Base-by-base conservation (phyloP, 2,329 filamentous ascomycete species). In the Fusarium floridanum region DNA sequence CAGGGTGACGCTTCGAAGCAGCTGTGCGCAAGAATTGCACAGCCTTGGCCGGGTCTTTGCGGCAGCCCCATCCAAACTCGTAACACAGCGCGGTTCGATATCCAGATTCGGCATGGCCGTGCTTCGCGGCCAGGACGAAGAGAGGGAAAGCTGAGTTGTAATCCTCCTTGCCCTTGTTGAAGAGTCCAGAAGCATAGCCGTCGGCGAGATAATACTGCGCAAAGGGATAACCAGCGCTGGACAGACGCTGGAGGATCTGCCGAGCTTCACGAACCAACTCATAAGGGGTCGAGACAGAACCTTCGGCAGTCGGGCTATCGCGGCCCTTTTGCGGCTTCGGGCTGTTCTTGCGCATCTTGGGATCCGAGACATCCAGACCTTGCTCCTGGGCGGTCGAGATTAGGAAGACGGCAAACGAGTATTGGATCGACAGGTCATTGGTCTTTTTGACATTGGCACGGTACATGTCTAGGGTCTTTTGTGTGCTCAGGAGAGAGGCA, bases 381-480 rank as follows among this genome's bases (percentile, higher is more conserved):
- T 93, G 90, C 80, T 97, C 94, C 81, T 95, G 93, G 45, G 96
- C 95, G 2, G 95, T 93, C 56, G 95, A 94, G 76, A 98, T 93
- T 86, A 99, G 91, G 82, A 97, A 98, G 41, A 98, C 90, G 3
- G 97, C 97, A 84, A 99, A 98, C 34, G 97, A 97, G 83, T 98
- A 98, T 83, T 98, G 95, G 37, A 97, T 94, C 5, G 93, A 92
- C 17, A 92, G 88, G 82, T 98, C 95, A 72, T 93, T 97, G 4
- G 97, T 97, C 86, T 99, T 99, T 86, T 98, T 98, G 68, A 98
- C 94, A 80, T 98, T 99, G 65, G 93, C 92, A 53, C 96, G 91
- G 83, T 99, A 99, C 96, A 98, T 98, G 65, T 98, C 95, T 59
- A 99, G 89, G 2, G 97, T 99, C 84, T 98, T 95, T 80, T 96